These are phyloP conservation scores for Rhizopus arrhizus DNA, from an alignment of 371 early-diverging fungal species.

Conservation along the genomic window DNA sequence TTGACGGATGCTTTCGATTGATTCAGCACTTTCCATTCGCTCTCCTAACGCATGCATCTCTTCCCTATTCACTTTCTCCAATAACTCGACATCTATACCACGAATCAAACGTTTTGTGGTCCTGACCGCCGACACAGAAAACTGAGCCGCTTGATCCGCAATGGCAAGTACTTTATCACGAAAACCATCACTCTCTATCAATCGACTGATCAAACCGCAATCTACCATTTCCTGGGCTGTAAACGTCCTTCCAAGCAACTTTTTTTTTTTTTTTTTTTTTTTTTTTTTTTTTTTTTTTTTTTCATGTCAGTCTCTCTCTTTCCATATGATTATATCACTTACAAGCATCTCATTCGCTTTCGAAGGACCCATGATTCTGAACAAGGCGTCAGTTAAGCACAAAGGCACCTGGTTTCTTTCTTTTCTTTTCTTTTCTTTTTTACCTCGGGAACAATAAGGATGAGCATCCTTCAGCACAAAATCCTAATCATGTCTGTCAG, in stretches of 20 bases:
- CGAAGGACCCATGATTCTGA: constrained; percentile 60
- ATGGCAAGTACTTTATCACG: constrained; percentile 48
- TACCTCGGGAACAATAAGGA: constrained; percentile 59
- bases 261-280: too few relatives aligned
- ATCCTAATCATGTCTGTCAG: constrained; percentile 22
- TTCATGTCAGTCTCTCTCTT: too few relatives aligned
- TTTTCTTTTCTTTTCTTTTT: background rate
- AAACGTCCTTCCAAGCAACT: constrained; percentile 52
- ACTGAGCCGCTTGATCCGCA: constrained; percentile 53
- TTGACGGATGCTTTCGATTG: constrained; percentile 39
- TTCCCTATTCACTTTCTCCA: constrained; percentile 48
- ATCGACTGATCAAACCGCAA: constrained; percentile 53
- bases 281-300: constrained; percentile 2
- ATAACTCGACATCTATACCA: constrained; percentile 45
- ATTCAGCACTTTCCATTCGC: constrained; percentile 46
- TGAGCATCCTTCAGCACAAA: constrained; percentile 75
- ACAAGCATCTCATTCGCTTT: constrained; percentile 69
- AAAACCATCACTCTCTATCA: constrained; percentile 58
- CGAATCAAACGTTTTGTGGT: constrained; percentile 63
- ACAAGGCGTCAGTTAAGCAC: background rate
- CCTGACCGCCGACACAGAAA: constrained; percentile 57
- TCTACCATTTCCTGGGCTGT: constrained; percentile 59
- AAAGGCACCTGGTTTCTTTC: background rate
- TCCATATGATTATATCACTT: background rate
- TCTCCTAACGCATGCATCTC: constrained; percentile 52